phyloP scores from a whole-genome alignment of 495 filamentous ascomycete species.

The Penicillium goetzii region DNA sequence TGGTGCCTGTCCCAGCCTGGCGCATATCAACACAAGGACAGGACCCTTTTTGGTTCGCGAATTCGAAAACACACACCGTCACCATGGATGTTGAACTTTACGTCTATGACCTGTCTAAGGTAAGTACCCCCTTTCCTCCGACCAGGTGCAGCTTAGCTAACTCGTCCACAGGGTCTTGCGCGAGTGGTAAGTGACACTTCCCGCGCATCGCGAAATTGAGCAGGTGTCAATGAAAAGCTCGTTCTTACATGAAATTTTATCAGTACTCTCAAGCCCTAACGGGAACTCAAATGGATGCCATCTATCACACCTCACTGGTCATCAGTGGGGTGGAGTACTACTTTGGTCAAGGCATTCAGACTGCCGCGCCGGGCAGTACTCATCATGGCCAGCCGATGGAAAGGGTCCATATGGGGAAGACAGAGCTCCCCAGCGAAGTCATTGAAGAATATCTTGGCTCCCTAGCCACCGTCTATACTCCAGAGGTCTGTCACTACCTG shows the following conservation, averaged over 20 bases:
- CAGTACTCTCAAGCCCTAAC: constrained; percentile 56
- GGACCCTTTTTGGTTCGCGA: not conserved
- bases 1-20: constrained; percentile 30
- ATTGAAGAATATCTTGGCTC: constrained; percentile 89
- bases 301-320: constrained; percentile 91
- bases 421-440: constrained; percentile 78
- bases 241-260: constrained; percentile 20
- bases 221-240: not conserved
- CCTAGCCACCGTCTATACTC: constrained; percentile 77
- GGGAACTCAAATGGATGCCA: constrained; percentile 80
- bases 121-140: constrained; percentile 25
- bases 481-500: constrained; percentile 58
- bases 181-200: constrained; percentile 45
- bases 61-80: not conserved
- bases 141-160: constrained; percentile 17
- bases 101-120: constrained; percentile 91
- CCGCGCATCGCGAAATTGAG: not conserved
- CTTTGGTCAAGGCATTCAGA: constrained; percentile 78
- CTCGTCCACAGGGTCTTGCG: constrained; percentile 45
- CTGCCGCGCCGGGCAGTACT: constrained; percentile 74
- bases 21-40: constrained; percentile 20
- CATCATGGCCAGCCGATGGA: constrained; percentile 87
- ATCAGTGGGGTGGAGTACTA: constrained; percentile 76
- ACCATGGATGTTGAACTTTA: constrained; percentile 88
- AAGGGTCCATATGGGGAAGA: constrained; percentile 70